These are phyloP conservation scores for Coemansia sp. DNA, from an alignment of 192 early-diverging fungal species.

Conservation along the genomic window DNA sequence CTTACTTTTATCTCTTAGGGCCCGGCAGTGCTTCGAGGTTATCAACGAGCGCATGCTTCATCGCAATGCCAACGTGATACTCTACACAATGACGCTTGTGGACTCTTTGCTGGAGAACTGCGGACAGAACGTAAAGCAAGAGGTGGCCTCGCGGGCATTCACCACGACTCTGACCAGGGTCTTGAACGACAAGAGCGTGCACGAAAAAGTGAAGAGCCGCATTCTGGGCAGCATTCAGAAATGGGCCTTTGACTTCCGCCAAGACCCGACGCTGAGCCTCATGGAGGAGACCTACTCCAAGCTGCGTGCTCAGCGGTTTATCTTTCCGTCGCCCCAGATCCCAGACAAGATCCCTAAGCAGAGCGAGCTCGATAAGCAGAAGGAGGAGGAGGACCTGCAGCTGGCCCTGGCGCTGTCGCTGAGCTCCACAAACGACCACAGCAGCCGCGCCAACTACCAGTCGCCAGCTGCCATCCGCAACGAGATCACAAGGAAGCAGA, in stretches of 20 bases:
- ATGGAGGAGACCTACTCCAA: conserved; percentile 73
- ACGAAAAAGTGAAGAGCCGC: conserved; percentile 75
- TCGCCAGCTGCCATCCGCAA: conserved; percentile 38
- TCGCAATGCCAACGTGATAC: conserved; percentile 81
- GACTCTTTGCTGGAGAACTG: conserved; percentile 94
- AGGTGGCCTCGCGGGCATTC: conserved; percentile 84
- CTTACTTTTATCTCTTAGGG: conserved; percentile 49
- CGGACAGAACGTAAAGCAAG: conserved; percentile 68
- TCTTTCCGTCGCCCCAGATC: conserved; percentile 74
- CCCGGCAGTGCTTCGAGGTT: conserved; percentile 64
- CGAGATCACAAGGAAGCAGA: conserved; percentile 51
- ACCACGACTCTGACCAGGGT: conserved; percentile 73
- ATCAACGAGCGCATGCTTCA: conserved; percentile 69
- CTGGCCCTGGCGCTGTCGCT: conserved; percentile 87
- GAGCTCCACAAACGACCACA: conserved; percentile 51
- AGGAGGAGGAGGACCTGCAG: conserved; percentile 94
- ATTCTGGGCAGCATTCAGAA: conserved; percentile 86
- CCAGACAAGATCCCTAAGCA: conserved; percentile 71
- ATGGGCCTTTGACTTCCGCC: conserved; percentile 84
- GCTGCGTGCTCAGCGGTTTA: conserved; percentile 48
- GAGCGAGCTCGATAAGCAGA: conserved; percentile 75
- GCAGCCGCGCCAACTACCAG: conserved; percentile 25
- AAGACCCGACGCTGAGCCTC: conserved; percentile 73
- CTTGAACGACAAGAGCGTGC: conserved; percentile 69
- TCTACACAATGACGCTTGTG: conserved; percentile 69